Conservation (phyloP, 129 eudicot genomes). For the Arctium minus region DNA sequence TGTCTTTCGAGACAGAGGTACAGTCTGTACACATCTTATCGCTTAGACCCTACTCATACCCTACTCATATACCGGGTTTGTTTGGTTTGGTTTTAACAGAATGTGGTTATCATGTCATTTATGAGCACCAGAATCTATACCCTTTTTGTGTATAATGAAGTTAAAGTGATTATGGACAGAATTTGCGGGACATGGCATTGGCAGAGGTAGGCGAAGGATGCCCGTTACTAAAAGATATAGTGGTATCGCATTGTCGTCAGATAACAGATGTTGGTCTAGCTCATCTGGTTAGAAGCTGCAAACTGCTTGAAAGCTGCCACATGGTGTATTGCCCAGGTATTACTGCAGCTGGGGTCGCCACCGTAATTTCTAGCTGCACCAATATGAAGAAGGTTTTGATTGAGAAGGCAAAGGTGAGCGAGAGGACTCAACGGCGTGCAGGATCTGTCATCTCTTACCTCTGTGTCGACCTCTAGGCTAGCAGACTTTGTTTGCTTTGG, state of each 20-base stretch:
- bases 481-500: not conserved
- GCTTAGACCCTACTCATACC: too few relatives aligned
- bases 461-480: conserved; percentile 65
- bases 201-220: conserved; percentile 83
- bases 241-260: conserved; percentile 83
- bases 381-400: conserved; percentile 78
- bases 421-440: conserved; percentile 76
- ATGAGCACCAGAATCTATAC: not conserved
- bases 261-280: conserved; percentile 72
- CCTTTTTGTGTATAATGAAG: not conserved
- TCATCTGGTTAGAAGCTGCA: conserved; percentile 54
- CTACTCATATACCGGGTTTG: too few relatives aligned
- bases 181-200: conserved; percentile 66
- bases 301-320: conserved; percentile 68
- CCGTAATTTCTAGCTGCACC: conserved; percentile 61
- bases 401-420: conserved; percentile 80
- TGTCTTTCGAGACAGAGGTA: too few relatives aligned
- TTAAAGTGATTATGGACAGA: conserved; percentile 31
- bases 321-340: conserved; percentile 88
- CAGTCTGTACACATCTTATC: too few relatives aligned
- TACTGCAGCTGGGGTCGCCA: conserved; percentile 78
- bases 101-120: not conserved
- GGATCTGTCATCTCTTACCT: conserved; percentile 83
- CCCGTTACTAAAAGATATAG: conserved; percentile 65
- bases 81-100: not conserved